Evolutionary conservation across 75 land plant species (phyloP), one percentile per base, ranked within the genome.

Genomic region (Cupressus sempervirens): DNA sequence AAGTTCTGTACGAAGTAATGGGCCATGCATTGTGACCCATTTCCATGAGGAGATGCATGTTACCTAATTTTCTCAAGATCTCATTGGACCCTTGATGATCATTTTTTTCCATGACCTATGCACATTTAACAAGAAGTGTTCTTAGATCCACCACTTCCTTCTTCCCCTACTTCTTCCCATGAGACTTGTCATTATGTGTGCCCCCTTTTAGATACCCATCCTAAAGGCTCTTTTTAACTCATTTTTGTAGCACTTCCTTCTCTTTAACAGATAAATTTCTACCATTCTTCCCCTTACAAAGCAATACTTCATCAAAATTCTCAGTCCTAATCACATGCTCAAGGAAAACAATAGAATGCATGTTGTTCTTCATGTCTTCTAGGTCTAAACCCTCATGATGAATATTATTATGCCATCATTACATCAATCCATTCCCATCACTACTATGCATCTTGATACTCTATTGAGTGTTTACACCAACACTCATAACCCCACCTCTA

Each of bases 1-100:
- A 94, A 88, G 16, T 88, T 91, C 75, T 94, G 86, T 32, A 93
- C 94, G 85, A 94, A 94, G 74, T 85, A 93, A 41, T 90, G 86
- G 3, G 94, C 93, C 82, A 94, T n/a, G 75, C 96, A 84, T 80
- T 94, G 93, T 23, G 86, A 76, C 41, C 88, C 94, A 84, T 88
- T 92, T 46, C 94, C 94, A 80, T 36, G 20, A 50, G 94, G 85
- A 29, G 93, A 88, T 13, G 93, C 86, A 73, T 91, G 93, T 76
- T 93, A 89, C 56, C 91, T 83, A 32, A 94, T 90, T 84, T 91
- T 88, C 82, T 86, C 70, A 94, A 73, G 4, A 89, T 53, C 73
- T 93, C 93, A 80, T 86, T 65, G 8, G 96, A 92, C 68, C 79
- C 88, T 43, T 84, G 80, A 20, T 83, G 80, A 81, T 93, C 91